Conservation (phyloP, 176 grass and related monocot species). For the bread wheat (Triticum aestivum) region IWGSC_CS_RefSeq_v2.1 NC_057801.1:773057360-773057859, state of each 20-base stretch:
- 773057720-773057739: no score
- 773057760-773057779: conserved; percentile 42
- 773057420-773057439: conserved; percentile 43
- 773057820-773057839: conserved; percentile 26
- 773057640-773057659: conserved; percentile 10
- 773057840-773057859: background rate
- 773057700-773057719: no score
- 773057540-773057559: conserved; percentile 20
- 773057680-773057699: background rate
- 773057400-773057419: conserved; percentile 32
- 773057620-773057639: conserved; percentile 46
- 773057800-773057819: conserved; percentile 4
- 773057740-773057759: conserved; percentile 21
- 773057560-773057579: conserved; percentile 47
- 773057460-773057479: conserved; percentile 50
- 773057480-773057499: conserved; percentile 5
- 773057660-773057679: conserved; percentile 56
- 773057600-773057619: conserved; percentile 35
- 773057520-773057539: conserved; percentile 45
- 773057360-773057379: conserved; percentile 47
- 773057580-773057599: conserved; percentile 35
- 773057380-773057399: conserved; percentile 29
- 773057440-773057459: conserved; percentile 65
- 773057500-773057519: background rate
- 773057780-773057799: conserved; percentile 43